Evolutionary conservation across 2,329 filamentous ascomycete species (phyloP).

Genomic region (Colletotrichum musicola): DNA sequence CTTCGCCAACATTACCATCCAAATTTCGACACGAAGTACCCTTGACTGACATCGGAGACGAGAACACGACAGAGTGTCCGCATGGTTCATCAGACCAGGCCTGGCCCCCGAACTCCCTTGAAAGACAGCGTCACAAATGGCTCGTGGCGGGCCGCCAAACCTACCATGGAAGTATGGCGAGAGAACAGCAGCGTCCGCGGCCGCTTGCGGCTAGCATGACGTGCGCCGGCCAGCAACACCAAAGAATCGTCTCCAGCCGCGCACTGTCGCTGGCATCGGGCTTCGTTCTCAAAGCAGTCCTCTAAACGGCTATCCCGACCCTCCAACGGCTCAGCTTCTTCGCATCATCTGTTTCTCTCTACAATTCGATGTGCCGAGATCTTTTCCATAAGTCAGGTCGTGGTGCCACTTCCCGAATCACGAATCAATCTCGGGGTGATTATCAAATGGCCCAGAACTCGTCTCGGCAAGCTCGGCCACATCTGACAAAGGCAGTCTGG

Average conservation of each 20-base stretch:
- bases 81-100: constrained; percentile 4
- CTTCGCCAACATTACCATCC: background rate
- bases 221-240: background rate
- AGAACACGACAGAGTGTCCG: background rate
- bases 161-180: background rate
- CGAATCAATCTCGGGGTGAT: constrained; percentile 2
- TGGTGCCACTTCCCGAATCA: background rate
- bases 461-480: background rate
- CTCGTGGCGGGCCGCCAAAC: background rate
- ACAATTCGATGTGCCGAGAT: background rate
- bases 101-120: background rate
- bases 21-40: background rate
- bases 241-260: constrained; percentile 9
- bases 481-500: constrained; percentile 7
- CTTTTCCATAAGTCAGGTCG: background rate
- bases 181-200: background rate
- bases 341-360: background rate
- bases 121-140: constrained; percentile 9
- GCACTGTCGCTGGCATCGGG: background rate
- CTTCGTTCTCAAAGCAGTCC: background rate
- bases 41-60: background rate
- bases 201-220: constrained; percentile 31
- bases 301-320: constrained; percentile 5
- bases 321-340: constrained; percentile 13
- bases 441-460: background rate